Evolutionary conservation across 2,329 filamentous ascomycete species (phyloP).

Genomic region (Metarhizium anisopliae): DNA sequence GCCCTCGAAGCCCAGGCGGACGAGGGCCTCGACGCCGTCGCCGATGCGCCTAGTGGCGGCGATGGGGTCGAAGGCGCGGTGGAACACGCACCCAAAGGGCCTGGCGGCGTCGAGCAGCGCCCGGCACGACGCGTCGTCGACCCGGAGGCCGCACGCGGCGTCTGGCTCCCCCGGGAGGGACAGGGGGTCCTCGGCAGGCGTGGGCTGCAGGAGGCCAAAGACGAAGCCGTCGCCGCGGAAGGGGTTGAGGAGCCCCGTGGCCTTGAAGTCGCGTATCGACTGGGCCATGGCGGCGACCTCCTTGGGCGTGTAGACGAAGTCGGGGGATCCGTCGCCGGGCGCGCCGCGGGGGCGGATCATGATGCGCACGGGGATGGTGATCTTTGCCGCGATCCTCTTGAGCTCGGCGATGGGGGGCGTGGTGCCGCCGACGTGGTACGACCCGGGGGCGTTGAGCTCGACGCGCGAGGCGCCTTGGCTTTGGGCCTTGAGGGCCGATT

Average conservation of each 20-base stretch:
- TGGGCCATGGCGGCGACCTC: constrained; percentile 36
- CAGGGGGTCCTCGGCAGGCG: constrained; percentile 1
- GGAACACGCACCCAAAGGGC: constrained; percentile 40
- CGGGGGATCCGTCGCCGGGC: constrained; percentile 13
- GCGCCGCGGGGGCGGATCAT: constrained; percentile 43
- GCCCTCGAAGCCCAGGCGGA: constrained; percentile 36
- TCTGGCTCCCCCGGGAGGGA: background rate
- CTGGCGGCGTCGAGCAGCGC: constrained; percentile 31
- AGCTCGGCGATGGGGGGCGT: constrained; percentile 38
- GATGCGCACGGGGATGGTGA: constrained; percentile 36
- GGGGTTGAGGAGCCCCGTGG: constrained; percentile 25
- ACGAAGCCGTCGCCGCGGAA: constrained; percentile 46
- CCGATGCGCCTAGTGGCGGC: constrained; percentile 16
- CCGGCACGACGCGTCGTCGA: constrained; percentile 33
- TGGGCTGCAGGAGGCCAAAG: constrained; percentile 35
- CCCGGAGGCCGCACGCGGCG: constrained; percentile 6
- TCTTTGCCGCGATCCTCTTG: constrained; percentile 14
- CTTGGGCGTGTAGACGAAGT: constrained; percentile 39
- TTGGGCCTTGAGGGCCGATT: constrained; percentile 29
- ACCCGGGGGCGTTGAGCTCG: constrained; percentile 44
- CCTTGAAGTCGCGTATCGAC: constrained; percentile 28
- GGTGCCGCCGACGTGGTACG: constrained; percentile 41
- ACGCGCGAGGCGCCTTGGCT: constrained; percentile 37
- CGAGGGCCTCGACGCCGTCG: constrained; percentile 24
- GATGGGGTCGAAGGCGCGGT: constrained; percentile 46